Base-by-base conservation (phyloP, 176 grass and related monocot species). In the Paspalum notatum region DNA sequence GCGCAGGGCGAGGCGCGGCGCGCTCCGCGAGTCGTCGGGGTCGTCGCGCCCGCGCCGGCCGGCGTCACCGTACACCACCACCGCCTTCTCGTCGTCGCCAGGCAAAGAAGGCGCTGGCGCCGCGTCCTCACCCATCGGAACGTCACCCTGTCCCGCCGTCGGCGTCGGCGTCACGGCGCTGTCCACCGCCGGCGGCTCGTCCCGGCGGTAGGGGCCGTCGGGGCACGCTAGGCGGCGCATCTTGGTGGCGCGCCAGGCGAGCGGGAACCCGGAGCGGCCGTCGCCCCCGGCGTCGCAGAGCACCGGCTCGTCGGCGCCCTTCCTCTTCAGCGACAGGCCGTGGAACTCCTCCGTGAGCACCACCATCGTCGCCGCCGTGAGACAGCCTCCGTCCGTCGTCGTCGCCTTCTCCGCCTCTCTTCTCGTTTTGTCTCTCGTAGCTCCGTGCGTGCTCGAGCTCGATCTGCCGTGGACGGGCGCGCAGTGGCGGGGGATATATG, bases 191-290 rank as follows among this genome's bases (percentile, higher is more conserved):
- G 32, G 45, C 51, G 32, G 45, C 38, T 5, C 39, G 16, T 24
- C 73, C 2, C 24, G 13, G 53, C 8, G 9, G 4, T 5, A 7
- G 1, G 14, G 3, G 8, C 21, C 25, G 61, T 59, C 60, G 51
- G 32, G 32, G 14, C 21, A 2, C 7, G 25, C 62, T 24, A 89
- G 77, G 14, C 87, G 82, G 32, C 87, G 48, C 51, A 89, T 85
- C 82, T 85, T 85, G 65, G 77, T 89, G 7, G 87, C 82, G n/a
- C 71, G 87, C 56, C 56, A 76, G 11, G 82, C 40, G 17, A 71
- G 5, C 8, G 80, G 68, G 66, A 72, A 46, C 16, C 2, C 40
- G 5, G 52, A 47, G 0, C 42, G 44, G 59, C 32, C 71, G 18
- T 13, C 9, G 16, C 14, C 65, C 39, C 14, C 24, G 47, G 20